Conservation (phyloP, 2,329 filamentous ascomycete species). For the Xylaria sp. region DNA sequence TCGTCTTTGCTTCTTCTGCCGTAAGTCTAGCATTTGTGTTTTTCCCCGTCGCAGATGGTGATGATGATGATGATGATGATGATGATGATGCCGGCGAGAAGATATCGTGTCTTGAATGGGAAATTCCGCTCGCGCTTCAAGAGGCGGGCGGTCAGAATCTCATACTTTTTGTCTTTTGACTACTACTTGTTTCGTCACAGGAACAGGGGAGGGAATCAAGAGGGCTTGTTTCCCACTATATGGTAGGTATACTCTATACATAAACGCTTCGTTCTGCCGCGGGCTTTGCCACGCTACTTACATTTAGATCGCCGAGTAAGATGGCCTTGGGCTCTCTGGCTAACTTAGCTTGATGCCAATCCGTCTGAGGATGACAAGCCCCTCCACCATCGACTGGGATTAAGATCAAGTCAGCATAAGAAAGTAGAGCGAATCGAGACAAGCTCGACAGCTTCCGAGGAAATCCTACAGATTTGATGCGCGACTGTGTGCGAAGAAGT, state of each 20-base stretch:
- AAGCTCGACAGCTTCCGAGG: not conserved
- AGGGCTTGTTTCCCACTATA: not conserved
- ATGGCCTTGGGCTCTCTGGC: too few species aligned
- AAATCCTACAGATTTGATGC: not conserved
- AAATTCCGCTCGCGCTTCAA: not conserved
- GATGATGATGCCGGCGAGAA: not conserved
- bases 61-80: not conserved
- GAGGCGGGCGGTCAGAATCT: not conserved
- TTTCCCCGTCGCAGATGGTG: too few species aligned
- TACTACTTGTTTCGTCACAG: not conserved
- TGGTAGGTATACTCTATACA: too few species aligned
- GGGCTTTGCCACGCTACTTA: not conserved
- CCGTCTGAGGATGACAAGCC: not conserved
- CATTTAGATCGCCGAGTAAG: not conserved
- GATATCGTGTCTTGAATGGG: not conserved
- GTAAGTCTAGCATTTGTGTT: not conserved
- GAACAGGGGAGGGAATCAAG: not conserved
- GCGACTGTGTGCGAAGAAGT: not conserved
- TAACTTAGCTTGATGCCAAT: too few species aligned
- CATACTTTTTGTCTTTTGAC: not conserved
- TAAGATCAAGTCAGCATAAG: conserved; percentile 2
- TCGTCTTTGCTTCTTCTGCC: not conserved
- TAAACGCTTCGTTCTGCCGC: not conserved
- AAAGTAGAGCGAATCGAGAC: not conserved
- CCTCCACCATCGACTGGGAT: not conserved